These are phyloP conservation scores for Candida qinlingensis DNA, from an alignment of 805 yeast genomes.

Conservation along the genomic window DNA sequence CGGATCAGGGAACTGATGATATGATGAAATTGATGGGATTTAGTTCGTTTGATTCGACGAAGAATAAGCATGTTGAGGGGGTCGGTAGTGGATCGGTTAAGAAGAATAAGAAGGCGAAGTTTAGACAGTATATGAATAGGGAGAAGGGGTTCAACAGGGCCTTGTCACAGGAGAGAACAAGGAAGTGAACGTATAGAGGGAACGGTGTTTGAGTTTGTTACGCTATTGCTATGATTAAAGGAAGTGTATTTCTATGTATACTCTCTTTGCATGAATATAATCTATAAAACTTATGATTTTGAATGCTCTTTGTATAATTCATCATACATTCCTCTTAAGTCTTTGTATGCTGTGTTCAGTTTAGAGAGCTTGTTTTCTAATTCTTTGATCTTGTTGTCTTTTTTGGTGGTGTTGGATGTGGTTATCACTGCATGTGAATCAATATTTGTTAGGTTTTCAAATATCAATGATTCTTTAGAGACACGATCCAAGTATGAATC, in stretches of 20 bases:
- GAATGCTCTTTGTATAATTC: slow-evolving; percentile 40
- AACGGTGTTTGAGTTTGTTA: too few relatives aligned
- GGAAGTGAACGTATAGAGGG: background rate
- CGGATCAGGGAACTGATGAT: slow-evolving; percentile 22
- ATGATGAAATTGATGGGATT: slow-evolving; percentile 54
- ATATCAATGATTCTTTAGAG: slow-evolving; percentile 46
- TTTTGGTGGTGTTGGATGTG: slow-evolving; percentile 13
- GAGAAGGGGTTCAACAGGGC: slow-evolving; percentile 51
- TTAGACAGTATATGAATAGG: slow-evolving; percentile 58
- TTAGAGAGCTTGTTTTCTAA: slow-evolving; percentile 42
- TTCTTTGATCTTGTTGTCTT: slow-evolving; percentile 29
- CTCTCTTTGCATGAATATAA: too few relatives aligned
- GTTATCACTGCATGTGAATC: slow-evolving; percentile 31
- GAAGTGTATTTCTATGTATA: too few relatives aligned
- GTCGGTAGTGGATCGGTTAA: slow-evolving; percentile 38
- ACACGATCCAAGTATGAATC: slow-evolving; percentile 45
- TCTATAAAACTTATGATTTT: background rate
- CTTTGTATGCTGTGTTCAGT: slow-evolving; percentile 54
- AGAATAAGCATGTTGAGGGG: slow-evolving; percentile 50
- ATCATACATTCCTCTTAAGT: slow-evolving; percentile 55
- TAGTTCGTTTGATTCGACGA: slow-evolving; percentile 47
- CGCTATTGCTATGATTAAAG: too few relatives aligned
- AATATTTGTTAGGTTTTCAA: slow-evolving; percentile 37
- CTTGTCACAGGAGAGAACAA: slow-evolving; percentile 40
- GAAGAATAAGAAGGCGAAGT: slow-evolving; percentile 37